phyloP scores from a whole-genome alignment of 2,329 filamentous ascomycete genomes.

The Purpureocillium lavendulum region DNA sequence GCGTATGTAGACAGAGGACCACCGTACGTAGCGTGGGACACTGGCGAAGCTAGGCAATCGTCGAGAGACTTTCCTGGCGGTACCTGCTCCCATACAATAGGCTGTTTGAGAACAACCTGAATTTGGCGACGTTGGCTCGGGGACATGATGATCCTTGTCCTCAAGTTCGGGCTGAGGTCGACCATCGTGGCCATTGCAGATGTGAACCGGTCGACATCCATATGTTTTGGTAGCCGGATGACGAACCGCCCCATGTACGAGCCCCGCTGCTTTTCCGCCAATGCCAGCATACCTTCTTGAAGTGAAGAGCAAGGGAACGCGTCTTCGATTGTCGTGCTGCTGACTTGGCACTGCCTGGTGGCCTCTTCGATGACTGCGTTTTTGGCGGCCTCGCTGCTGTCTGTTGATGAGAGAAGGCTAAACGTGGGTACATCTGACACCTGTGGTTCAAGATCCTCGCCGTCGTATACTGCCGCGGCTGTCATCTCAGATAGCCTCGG shows the following conservation, averaged over 20 bases:
- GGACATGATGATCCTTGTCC: slow-evolving; percentile 7
- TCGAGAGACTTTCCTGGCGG: neutral
- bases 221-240: slow-evolving; percentile 8
- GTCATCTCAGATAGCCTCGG: neutral
- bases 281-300: slow-evolving; percentile 28
- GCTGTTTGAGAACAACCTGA: slow-evolving; percentile 4
- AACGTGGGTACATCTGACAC: neutral
- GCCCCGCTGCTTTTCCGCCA: slow-evolving; percentile 19
- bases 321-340: slow-evolving; percentile 14
- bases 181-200: slow-evolving; percentile 15
- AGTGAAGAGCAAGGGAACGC: slow-evolving; percentile 28
- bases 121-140: slow-evolving; percentile 1
- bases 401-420: neutral
- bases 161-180: slow-evolving; percentile 4
- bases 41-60: neutral
- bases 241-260: slow-evolving; percentile 25
- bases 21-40: neutral
- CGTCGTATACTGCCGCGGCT: neutral
- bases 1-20: slow-evolving; percentile 10
- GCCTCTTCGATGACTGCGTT: neutral
- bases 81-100: neutral
- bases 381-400: neutral
- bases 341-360: neutral
- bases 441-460: neutral
- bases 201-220: slow-evolving; percentile 16